A percentile compares a stretch with the other conserved stretches of the same genome.
Evolutionary conservation across 2,329 filamentous ascomycete species (phyloP).

Genomic region (Sporothrix dimorphospora): DNA sequence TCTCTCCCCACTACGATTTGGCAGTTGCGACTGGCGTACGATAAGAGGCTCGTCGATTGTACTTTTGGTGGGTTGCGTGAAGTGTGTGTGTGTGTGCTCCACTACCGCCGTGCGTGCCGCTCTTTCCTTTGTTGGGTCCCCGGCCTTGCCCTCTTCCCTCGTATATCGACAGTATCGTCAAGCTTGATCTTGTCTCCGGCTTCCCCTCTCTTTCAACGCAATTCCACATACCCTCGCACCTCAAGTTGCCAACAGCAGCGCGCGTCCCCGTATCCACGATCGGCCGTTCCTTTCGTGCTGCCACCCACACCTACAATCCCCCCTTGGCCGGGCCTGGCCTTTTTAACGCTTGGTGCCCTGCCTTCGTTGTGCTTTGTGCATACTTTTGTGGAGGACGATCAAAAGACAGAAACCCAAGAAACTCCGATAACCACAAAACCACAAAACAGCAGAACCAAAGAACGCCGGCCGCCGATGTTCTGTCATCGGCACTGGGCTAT

Average conservation of each 20-base stretch:
- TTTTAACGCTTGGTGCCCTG: slow-evolving; percentile 27
- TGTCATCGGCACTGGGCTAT: slow-evolving; percentile 30
- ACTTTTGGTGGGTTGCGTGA: neutral
- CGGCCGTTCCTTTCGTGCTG: neutral
- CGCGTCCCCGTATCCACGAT: slow-evolving; percentile 18
- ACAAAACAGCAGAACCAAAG: neutral
- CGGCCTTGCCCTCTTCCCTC: neutral
- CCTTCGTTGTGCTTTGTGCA: slow-evolving; percentile 31
- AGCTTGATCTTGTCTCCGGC: neutral
- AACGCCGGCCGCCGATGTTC: slow-evolving; percentile 13
- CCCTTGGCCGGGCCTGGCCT: neutral
- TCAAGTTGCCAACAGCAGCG: neutral
- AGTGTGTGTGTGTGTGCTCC: neutral
- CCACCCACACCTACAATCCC: neutral
- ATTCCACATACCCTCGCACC: neutral
- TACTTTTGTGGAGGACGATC: slow-evolving; percentile 38
- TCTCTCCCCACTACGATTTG: neutral
- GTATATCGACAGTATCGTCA: slow-evolving; percentile 12
- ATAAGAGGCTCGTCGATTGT: neutral
- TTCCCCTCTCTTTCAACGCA: neutral
- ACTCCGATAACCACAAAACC: slow-evolving; percentile 8
- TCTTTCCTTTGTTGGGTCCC: slow-evolving; percentile 18
- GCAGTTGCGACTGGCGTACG: slow-evolving; percentile 24
- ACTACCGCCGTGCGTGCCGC: slow-evolving; percentile 21
- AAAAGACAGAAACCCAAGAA: slow-evolving; percentile 35